Evolutionary conservation across 805 yeast species (phyloP).

Genomic region (Dipodascus geniculatus): DNA sequence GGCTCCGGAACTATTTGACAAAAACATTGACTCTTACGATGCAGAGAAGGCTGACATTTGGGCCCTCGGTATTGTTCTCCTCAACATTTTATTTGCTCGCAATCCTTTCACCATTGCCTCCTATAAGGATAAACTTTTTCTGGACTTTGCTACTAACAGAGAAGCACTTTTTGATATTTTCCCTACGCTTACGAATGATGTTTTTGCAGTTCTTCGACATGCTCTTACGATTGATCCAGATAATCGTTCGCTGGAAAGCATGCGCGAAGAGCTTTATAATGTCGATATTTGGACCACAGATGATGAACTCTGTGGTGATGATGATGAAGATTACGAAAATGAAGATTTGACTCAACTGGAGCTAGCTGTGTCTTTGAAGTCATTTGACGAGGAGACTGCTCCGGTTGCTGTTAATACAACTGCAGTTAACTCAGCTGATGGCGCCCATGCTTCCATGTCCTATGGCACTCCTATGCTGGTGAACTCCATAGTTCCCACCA

Average conservation of each 20-base stretch:
- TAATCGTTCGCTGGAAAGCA: conserved; percentile 55
- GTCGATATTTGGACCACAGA: conserved; percentile 71
- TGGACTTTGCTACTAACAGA: conserved; percentile 76
- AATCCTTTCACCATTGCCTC: conserved; percentile 79
- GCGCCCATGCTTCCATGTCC: neutral
- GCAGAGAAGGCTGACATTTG: conserved; percentile 79
- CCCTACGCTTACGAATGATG: conserved; percentile 76
- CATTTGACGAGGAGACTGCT: conserved; percentile 7
- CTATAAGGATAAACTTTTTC: conserved; percentile 67
- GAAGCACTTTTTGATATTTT: conserved; percentile 88
- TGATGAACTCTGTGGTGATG: conserved; percentile 45
- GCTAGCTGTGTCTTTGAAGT: conserved; percentile 11
- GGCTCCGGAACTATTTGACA: conserved; percentile 88
- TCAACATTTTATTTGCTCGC: conserved; percentile 78
- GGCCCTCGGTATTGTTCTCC: conserved; percentile 76
- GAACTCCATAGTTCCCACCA: conserved; percentile 15
- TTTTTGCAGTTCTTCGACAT: conserved; percentile 71
- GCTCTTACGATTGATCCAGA: conserved; percentile 77
- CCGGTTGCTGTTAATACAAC: conserved; percentile 16
- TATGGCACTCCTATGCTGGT: neutral
- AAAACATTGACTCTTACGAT: conserved; percentile 38
- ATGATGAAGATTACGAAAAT: conserved; percentile 34
- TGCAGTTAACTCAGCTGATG: conserved; percentile 10
- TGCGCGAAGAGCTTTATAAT: conserved; percentile 48
- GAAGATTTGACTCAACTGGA: no score